These are phyloP conservation scores for Fusarium begoniae DNA, from an alignment of 2,329 filamentous ascomycete genomes.

Conservation along the genomic window DNA sequence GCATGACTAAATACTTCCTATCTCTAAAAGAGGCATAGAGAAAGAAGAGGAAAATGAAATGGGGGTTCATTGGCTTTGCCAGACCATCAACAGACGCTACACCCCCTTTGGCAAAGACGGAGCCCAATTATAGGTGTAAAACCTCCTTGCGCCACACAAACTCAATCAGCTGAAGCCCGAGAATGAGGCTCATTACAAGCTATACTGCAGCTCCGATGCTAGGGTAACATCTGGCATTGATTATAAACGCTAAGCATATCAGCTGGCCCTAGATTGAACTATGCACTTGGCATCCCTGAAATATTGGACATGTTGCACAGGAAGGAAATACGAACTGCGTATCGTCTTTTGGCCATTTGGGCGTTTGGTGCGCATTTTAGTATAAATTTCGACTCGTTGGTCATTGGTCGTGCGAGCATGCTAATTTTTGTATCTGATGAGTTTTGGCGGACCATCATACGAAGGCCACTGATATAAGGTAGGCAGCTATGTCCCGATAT, in stretches of 20 bases:
- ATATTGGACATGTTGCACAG: rapidly evolving
- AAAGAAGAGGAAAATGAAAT: too few relatives aligned
- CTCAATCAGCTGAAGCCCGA: neutral
- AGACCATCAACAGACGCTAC: neutral
- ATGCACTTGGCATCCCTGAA: neutral
- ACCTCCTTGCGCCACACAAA: neutral
- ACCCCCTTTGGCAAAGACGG: neutral
- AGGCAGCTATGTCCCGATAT: rapidly evolving
- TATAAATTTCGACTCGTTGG: neutral
- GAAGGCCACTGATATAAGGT: neutral
- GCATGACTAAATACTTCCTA: rapidly evolving
- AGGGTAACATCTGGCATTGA: neutral
- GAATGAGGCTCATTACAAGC: neutral
- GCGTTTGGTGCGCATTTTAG: neutral
- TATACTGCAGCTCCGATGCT: neutral
- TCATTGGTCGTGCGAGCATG: rapidly evolving
- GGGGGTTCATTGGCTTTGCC: neutral
- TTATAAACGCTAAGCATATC: neutral
- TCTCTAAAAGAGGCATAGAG: rapidly evolving
- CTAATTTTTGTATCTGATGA: neutral
- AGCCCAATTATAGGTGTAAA: neutral
- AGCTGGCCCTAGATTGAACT: neutral
- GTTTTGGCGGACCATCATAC: neutral
- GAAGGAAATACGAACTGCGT: rapidly evolving
- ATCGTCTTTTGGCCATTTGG: neutral